A percentile compares a stretch with the other conserved stretches of the same genome.
Conservation (phyloP, 1,139 yeast species). For the Zhuliangozyma blackwelliae region DNA sequence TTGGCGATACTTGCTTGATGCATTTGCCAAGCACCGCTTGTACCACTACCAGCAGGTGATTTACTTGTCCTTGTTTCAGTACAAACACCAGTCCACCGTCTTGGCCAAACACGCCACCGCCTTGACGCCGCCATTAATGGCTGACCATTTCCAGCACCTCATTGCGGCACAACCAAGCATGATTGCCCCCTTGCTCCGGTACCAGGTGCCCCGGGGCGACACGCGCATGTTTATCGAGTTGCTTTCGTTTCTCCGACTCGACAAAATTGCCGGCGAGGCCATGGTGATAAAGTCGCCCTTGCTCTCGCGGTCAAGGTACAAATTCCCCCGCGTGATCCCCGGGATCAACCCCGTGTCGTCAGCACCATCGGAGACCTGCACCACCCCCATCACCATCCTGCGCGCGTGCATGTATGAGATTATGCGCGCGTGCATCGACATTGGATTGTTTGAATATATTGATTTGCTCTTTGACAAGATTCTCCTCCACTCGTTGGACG, state of each 20-base stretch:
- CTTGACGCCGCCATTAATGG: slow-evolving; percentile 9
- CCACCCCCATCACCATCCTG: slow-evolving; percentile 7
- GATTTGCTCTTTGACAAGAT: slow-evolving; percentile 35
- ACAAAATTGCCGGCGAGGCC: slow-evolving; percentile 21
- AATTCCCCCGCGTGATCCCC: slow-evolving; percentile 6
- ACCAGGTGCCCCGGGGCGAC: slow-evolving; percentile 20
- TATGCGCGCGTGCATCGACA: slow-evolving; percentile 27
- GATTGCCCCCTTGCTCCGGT: slow-evolving; percentile 22
- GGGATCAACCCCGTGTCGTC: slow-evolving; percentile 1
- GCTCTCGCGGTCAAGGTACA: slow-evolving; percentile 28
- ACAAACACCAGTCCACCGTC: slow-evolving; percentile 17
- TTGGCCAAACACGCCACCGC: slow-evolving; percentile 12
- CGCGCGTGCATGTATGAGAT: slow-evolving; percentile 19
- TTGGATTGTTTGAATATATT: slow-evolving; percentile 25
- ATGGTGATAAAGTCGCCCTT: slow-evolving; percentile 11
- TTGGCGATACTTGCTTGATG: slow-evolving; percentile 23
- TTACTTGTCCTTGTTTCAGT: slow-evolving; percentile 21
- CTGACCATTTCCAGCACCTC: slow-evolving; percentile 19
- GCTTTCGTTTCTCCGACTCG: slow-evolving; percentile 25
- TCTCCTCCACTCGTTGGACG: slow-evolving; percentile 23
- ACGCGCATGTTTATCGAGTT: slow-evolving; percentile 19
- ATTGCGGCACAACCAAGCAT: slow-evolving; percentile 26
- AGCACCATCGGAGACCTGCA: slow-evolving; percentile 11
- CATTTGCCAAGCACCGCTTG: slow-evolving; percentile 19
- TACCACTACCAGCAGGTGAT: slow-evolving; percentile 26